Evolutionary conservation across 495 filamentous ascomycete genomes (phyloP), one percentile per base, ranked within the genome.

Genomic region (Penicillium nucicola): DNA sequence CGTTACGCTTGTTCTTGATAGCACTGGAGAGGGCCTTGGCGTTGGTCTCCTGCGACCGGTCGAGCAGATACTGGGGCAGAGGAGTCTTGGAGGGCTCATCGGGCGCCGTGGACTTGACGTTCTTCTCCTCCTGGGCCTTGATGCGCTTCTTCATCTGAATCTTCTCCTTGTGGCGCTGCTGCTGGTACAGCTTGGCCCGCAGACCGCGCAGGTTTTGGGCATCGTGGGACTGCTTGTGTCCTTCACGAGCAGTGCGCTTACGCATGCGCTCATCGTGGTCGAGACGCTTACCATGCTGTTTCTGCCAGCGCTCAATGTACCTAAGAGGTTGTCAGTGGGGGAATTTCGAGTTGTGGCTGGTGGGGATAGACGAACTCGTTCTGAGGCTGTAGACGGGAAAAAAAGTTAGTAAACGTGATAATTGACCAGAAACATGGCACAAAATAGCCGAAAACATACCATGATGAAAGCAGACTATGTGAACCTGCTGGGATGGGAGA

Each of bases 91-190:
- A 84, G 17, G 88, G 85, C 69, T 87, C 84, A 48, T 82, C 72
- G 56, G 84, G 81, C n/a, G 83, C 80, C n/a, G 83, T 77, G n/a
- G 88, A 86, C 72, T 96, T 95, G 77, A 97, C 84, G 63, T 95
- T 95, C 70, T 88, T 86, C 77, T 97, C 88, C 68, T 98, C 93
- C 75, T 92, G 87, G 50, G 87, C 85, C 70, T 86, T 87, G 81
- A 98, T 95, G 61, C 84, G 78, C 82, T 98, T 97, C 71, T 88
- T 87, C 88, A 98, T 92, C 83, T 97, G 92, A 68, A 99, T 97
- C 86, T 99, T 99, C 75, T 97, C 89, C 62, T 87, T 82, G 72
- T 91, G 89, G 34, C 93, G 82, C 81, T 93, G 88, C 78, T 96
- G 88, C 68, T 90, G 86, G 77, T 95, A 88, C 62, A 96, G 79